Percentiles rank a stretch among this genome's conserved stretches.
Conservation (phyloP, 495 filamentous ascomycete genomes). For the Penicillium steckii region DNA sequence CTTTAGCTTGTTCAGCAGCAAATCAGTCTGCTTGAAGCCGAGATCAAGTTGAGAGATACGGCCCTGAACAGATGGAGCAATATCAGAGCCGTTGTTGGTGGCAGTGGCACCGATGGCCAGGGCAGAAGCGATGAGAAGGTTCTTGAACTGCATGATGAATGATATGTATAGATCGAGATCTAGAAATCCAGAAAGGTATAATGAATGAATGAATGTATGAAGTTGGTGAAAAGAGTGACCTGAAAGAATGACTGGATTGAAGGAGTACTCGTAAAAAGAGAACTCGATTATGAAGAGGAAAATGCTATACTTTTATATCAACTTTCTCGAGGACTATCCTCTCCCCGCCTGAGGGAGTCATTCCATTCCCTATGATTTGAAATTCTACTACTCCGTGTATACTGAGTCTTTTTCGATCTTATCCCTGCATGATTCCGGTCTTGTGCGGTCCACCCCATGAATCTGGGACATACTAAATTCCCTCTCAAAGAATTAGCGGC, state of each 20-base stretch:
- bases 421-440: background rate
- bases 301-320: background rate
- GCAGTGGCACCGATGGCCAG: conserved; percentile 5
- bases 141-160: conserved; percentile 12
- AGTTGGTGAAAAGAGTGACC: background rate
- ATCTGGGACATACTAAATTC: background rate
- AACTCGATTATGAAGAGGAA: background rate
- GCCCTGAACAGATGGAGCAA: conserved; percentile 8
- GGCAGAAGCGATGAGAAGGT: conserved; percentile 6
- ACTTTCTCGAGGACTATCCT: background rate
- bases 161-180: background rate
- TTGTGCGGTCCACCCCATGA: background rate
- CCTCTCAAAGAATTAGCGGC: background rate
- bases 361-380: background rate
- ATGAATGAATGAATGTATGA: background rate
- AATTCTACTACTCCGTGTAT: too few species aligned
- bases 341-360: background rate
- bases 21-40: conserved; percentile 7
- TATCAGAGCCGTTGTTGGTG: conserved; percentile 8
- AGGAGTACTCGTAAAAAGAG: background rate
- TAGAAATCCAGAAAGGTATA: too few species aligned
- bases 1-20: conserved; percentile 4
- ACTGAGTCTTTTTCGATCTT: background rate
- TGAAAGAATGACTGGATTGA: background rate
- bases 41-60: conserved; percentile 10